Conservation (phyloP, 2,329 filamentous ascomycete species). For the Cyclaneusma minus region DNA sequence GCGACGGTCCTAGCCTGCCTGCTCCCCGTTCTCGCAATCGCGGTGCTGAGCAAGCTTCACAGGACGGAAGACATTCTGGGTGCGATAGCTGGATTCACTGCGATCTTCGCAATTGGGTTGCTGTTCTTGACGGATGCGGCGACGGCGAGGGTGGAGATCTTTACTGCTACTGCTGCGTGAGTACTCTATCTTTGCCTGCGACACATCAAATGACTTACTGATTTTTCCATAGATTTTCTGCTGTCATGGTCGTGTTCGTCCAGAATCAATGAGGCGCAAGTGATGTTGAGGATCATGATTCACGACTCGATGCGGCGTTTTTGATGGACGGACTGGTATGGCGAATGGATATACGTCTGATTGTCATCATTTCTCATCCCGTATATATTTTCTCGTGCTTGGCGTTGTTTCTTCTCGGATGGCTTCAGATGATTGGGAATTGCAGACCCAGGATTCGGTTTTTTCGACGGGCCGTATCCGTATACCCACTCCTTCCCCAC, state of each 20-base stretch:
- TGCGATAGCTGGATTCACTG: conserved; percentile 7
- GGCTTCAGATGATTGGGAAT: too few species aligned
- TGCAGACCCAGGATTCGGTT: too few species aligned
- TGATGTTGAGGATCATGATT: too few species aligned
- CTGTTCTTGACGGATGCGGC: conserved; percentile 6
- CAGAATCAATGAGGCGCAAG: too few species aligned
- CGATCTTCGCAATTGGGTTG: conserved; percentile 8
- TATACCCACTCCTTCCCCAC: too few species aligned
- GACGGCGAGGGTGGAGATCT: conserved; percentile 10
- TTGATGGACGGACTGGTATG: too few species aligned
- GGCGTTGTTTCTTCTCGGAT: too few species aligned
- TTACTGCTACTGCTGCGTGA: conserved; percentile 13
- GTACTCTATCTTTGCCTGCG: conserved; percentile 1
- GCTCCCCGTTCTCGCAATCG: conserved; percentile 8
- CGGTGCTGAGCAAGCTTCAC: conserved; percentile 7
- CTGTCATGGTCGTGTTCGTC: conserved; percentile 10
- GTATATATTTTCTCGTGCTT: too few species aligned
- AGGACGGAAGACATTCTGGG: conserved; percentile 4
- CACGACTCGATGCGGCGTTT: too few species aligned
- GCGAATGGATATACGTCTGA: too few species aligned
- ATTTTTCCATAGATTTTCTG: conserved; percentile 6
- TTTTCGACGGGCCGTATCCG: too few species aligned
- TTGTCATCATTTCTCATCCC: too few species aligned
- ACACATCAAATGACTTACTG: neutral
- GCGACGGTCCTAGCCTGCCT: conserved; percentile 9